Evolutionary conservation across 805 yeast genomes (phyloP).

Genomic region (Torulaspora gathmanii): DNA sequence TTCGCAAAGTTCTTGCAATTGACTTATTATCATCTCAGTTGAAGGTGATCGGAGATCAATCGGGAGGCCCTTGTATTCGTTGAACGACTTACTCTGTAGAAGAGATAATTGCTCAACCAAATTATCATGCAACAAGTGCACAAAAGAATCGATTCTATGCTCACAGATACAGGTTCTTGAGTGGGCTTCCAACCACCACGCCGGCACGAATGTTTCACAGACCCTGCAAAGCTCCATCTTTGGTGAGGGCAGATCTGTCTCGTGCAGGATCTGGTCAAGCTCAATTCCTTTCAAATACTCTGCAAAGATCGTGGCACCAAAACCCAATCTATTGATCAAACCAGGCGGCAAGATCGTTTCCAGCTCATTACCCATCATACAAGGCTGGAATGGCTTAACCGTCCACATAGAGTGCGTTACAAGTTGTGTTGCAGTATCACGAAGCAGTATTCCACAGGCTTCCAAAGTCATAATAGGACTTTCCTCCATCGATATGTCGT

Average conservation of each 20-base stretch:
- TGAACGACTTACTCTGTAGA: slow-evolving; percentile 35
- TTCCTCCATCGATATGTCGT: slow-evolving; percentile 24
- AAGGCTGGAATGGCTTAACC: slow-evolving; percentile 50
- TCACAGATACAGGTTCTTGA: slow-evolving; percentile 82
- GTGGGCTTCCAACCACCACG: slow-evolving; percentile 95
- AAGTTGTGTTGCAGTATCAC: slow-evolving; percentile 48
- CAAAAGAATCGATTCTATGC: slow-evolving; percentile 73
- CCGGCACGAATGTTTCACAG: slow-evolving; percentile 86
- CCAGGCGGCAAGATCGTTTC: slow-evolving; percentile 49
- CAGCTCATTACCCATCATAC: slow-evolving; percentile 48
- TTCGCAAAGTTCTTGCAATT: slow-evolving; percentile 56
- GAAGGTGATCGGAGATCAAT: slow-evolving; percentile 18
- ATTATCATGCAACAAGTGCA: slow-evolving; percentile 69
- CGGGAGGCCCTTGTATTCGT: slow-evolving; percentile 56
- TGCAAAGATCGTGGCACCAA: slow-evolving; percentile 81
- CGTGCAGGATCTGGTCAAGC: slow-evolving; percentile 59
- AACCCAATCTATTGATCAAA: slow-evolving; percentile 74
- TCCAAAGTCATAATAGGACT: slow-evolving; percentile 70
- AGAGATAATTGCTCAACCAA: slow-evolving; percentile 63
- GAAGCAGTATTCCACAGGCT: slow-evolving; percentile 88
- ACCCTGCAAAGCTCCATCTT: slow-evolving; percentile 80
- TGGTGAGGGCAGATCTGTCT: slow-evolving; percentile 68
- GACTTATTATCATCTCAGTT: slow-evolving; percentile 12
- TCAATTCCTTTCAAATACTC: slow-evolving; percentile 63
- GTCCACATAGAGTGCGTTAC: slow-evolving; percentile 93